Evolutionary conservation across 1,284 basidiomycete genomes (phyloP), one percentile per base, ranked within the genome.

Genomic region (Trichosporon coremiiforme): DNA sequence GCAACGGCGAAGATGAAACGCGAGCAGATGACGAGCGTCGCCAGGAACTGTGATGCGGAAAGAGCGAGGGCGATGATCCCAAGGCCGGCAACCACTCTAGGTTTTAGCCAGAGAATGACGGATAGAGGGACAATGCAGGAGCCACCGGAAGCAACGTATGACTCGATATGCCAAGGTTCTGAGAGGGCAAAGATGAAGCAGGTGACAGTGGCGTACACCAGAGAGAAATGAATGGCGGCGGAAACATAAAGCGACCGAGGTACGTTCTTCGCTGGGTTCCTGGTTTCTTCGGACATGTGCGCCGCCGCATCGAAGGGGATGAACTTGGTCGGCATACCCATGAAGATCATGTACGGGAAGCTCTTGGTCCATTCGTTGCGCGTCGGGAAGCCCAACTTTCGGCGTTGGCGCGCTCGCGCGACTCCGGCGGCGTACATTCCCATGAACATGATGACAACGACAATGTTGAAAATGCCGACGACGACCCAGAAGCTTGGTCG

Each of bases 1-100:
- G 81, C 82, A 4, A 81, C 71, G 25, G 83, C 78, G 66, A 82
- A 84, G 20, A 82, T 74, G 77, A 83, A 84, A 65, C 83, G 77
- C 15, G 81, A 80, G 10, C 80, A 79, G 3, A 82, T 79, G 75
- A 83, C 82, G 12, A 84, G 73, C 68, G 82, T 81, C 4, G 82
- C 82, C 47, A 79, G 74, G 35, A 80, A 71, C 74, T 84, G 83
- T 9, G 83, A 66, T 64, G 65, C 80, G 33, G 76, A 64, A 36
- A 81, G 73, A 25, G 77, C 75, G 17, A 80, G 55, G 50, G 82
- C 74, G 64, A 82, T 71, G 9, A 57, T 63, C 22, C 10, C 79
- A 10, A 55, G 53, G 53, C 53, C 53, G 12, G 41, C 41, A 13
- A 45, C 8, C 4, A 17, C 15, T 17, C 12, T 45, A 4, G 41